Conservation (phyloP, 2,329 filamentous ascomycete species). For the Cytospora mali region DNA sequence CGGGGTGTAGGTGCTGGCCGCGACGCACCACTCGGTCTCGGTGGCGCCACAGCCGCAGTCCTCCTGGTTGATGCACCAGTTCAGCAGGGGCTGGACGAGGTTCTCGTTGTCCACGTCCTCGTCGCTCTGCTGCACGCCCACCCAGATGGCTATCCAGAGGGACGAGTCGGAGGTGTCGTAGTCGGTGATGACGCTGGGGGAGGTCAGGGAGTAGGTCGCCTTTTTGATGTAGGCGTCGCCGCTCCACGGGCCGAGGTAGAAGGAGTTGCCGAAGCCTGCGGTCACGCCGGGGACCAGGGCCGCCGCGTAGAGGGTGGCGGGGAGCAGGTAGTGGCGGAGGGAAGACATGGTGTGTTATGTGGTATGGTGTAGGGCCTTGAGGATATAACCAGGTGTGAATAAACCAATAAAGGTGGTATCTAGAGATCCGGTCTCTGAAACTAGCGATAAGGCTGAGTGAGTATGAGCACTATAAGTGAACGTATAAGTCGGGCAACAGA, state of each 20-base stretch:
- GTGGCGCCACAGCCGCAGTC: slow-evolving; percentile 15
- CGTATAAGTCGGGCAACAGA: too few relatives aligned
- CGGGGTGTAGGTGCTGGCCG: slow-evolving; percentile 26
- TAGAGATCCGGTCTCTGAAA: not conserved
- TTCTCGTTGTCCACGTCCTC: slow-evolving; percentile 23
- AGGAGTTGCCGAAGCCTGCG: slow-evolving; percentile 23
- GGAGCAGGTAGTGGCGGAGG: not conserved
- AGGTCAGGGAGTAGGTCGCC: slow-evolving; percentile 24
- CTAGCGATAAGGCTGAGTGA: not conserved
- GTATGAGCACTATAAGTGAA: not conserved
- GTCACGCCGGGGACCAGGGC: not conserved
- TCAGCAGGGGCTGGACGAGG: slow-evolving; percentile 27
- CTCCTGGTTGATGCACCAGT: slow-evolving; percentile 21
- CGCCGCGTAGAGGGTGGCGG: not conserved
- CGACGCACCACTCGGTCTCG: slow-evolving; percentile 18
- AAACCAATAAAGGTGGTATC: not conserved
- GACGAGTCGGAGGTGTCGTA: slow-evolving; percentile 14
- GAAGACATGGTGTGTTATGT: not conserved
- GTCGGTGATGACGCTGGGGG: slow-evolving; percentile 10
- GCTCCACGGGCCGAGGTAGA: slow-evolving; percentile 24
- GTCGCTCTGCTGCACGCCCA: slow-evolving; percentile 22
- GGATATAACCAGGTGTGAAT: too few relatives aligned
- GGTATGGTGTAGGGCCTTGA: not conserved
- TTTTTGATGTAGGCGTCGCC: slow-evolving; percentile 22
- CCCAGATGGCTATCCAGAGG: slow-evolving; percentile 23